Evolutionary conservation across 768 basidiomycete genomes (phyloP).

Genomic region (Austroboletus festivus): DNA sequence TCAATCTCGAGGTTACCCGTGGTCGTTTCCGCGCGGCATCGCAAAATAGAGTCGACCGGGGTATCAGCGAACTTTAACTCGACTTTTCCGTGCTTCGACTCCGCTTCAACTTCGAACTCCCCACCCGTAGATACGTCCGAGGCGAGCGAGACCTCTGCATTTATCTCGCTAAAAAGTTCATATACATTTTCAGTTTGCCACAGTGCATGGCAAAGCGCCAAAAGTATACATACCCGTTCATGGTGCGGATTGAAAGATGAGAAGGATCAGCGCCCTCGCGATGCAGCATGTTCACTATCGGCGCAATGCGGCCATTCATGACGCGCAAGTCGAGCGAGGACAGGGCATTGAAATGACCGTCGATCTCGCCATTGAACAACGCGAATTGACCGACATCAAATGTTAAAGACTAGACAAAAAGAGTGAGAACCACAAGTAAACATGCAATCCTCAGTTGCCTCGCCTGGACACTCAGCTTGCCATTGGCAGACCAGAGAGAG

Average conservation of each 20-base stretch:
- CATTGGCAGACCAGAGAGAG: conserved; percentile 35
- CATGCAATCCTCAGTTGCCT: neutral
- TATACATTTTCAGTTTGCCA: conserved; percentile 1
- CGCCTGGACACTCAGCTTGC: conserved; percentile 34
- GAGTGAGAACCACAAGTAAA: conserved; percentile 1
- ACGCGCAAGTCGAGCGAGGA: conserved; percentile 35
- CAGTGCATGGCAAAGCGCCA: neutral
- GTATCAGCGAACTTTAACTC: conserved; percentile 26
- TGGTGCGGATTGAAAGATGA: conserved; percentile 34
- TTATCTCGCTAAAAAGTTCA: conserved; percentile 20
- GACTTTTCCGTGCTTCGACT: conserved; percentile 31
- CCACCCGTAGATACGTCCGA: conserved; percentile 30
- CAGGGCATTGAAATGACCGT: conserved; percentile 39
- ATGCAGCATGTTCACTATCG: conserved; percentile 37
- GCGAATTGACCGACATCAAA: conserved; percentile 25
- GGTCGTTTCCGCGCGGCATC: conserved; percentile 28
- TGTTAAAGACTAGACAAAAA: conserved; percentile 31
- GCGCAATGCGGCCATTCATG: conserved; percentile 40
- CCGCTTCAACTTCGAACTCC: conserved; percentile 31
- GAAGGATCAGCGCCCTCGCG: conserved; percentile 22
- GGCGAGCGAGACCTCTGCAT: conserved; percentile 28
- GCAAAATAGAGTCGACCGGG: conserved; percentile 37
- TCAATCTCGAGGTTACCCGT: conserved; percentile 24
- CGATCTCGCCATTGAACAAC: conserved; percentile 46
- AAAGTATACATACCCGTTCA: conserved; percentile 39